Base-by-base conservation (phyloP, 352 stramenopile species). In the Pseudoperonospora humuli region DNA sequence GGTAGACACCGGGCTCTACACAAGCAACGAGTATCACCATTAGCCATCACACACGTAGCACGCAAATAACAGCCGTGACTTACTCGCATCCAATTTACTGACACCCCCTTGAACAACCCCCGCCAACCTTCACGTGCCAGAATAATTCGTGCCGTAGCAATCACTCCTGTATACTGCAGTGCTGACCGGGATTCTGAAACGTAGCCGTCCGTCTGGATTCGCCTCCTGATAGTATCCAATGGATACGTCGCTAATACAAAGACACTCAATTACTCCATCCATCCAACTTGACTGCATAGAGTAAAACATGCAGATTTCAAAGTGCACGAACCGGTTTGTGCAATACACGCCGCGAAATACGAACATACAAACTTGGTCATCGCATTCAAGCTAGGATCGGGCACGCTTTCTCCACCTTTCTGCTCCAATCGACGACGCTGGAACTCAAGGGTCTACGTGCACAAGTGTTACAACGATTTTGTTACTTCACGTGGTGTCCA, bases 41-140 rank as follows among this genome's bases (percentile, higher is more conserved):
- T n/a, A n/a, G n/a, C n/a, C n/a, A n/a, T n/a, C n/a, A n/a, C n/a
- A n/a, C n/a, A 18, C 20, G 14, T 7, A 20, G 3, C 25, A 24
- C n/a, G n/a, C 19, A 52, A 18, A 17, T 15, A 2, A 15, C 23
- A 15, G 37, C 28, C 40, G 17, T 2, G n/a, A 73, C 73, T 45
- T 73, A 93, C 80, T 40, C 80, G 58, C 63, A 93, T 76, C 81
- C 81, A 93, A 39, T 89, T 93, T 46, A 93, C 76, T 0, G 74
- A 86, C 25, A 89, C 78, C 18, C 81, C 81, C 54, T 93, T 93
- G 61, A 90, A 93, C 18, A 93, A 75, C 1, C 81, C 78, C 33
- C 78, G 67, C 72, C 72, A 86, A 18, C 81, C 78, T 74, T 93
- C 81, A 26, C 81, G 61, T 10, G 61, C 41, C 37, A 89, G 36